phyloP scores from a whole-genome alignment of 169 alveolate genomes.

The Plasmodium vinckei region DNA sequence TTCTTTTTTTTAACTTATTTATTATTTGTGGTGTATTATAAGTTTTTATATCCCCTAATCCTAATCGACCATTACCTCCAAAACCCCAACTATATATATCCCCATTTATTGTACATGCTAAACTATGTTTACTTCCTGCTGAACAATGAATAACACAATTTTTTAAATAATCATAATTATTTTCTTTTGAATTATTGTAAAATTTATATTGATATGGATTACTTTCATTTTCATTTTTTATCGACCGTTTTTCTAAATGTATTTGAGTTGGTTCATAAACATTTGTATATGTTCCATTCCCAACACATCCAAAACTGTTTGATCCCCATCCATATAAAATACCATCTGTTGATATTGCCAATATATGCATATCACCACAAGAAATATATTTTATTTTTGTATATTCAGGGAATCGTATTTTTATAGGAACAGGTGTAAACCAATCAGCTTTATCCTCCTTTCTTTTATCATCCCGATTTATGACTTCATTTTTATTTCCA shows the following conservation, averaged over 20 bases:
- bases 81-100: conserved; percentile 86
- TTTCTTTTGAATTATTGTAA: conserved; percentile 14
- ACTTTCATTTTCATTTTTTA: background rate
- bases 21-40: conserved; percentile 79
- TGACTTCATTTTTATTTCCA: conserved; percentile 2
- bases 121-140: conserved; percentile 84
- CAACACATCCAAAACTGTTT: conserved; percentile 88
- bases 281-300: conserved; percentile 82
- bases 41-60: conserved; percentile 85
- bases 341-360: conserved; percentile 84
- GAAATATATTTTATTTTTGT: conserved; percentile 81
- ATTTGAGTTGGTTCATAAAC: conserved; percentile 81
- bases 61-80: conserved; percentile 89
- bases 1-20: conserved; percentile 33
- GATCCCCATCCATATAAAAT: conserved; percentile 87
- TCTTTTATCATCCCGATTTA: background rate
- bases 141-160: conserved; percentile 73
- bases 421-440: conserved; percentile 86
- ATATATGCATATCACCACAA: conserved; percentile 89
- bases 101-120: conserved; percentile 78
- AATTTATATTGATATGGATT: background rate
- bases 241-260: conserved; percentile 6
- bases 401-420: conserved; percentile 79
- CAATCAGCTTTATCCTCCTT: conserved; percentile 79
- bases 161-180: conserved; percentile 4